These are phyloP conservation scores for Gremmenia infestans DNA, from an alignment of 2,329 filamentous ascomycete species.

Conservation along the genomic window DNA sequence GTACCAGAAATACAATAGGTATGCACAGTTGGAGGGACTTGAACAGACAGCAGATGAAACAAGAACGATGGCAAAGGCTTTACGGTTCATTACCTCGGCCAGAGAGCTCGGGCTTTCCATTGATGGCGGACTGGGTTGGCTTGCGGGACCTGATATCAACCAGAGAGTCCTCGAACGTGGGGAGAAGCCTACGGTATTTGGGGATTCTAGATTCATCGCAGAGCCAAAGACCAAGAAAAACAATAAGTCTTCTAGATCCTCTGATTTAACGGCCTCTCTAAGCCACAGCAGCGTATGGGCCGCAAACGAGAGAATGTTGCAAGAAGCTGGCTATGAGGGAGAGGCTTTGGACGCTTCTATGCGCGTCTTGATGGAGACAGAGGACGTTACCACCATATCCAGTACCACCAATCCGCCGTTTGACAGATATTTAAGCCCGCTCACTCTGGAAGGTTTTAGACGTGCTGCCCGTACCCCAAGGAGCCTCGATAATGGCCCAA, in stretches of 20 bases:
- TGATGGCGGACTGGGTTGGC: slow-evolving; percentile 63
- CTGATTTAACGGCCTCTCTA: background rate
- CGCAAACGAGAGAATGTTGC: slow-evolving; percentile 20
- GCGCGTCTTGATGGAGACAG: slow-evolving; percentile 18
- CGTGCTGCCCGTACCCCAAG: background rate
- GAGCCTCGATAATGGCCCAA: background rate
- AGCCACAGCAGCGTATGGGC: slow-evolving; percentile 1
- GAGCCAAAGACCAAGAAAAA: slow-evolving; percentile 29
- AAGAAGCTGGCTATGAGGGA: slow-evolving; percentile 24
- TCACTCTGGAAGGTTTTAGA: background rate
- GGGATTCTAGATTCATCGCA: slow-evolving; percentile 33
- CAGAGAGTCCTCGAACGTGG: slow-evolving; percentile 39
- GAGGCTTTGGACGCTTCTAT: slow-evolving; percentile 16
- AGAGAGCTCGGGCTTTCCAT: slow-evolving; percentile 62
- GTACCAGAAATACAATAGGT: slow-evolving; percentile 52
- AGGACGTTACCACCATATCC: slow-evolving; percentile 1
- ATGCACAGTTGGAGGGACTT: slow-evolving; percentile 52
- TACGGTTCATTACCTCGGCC: slow-evolving; percentile 50
- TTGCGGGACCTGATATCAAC: slow-evolving; percentile 55
- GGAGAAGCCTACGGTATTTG: slow-evolving; percentile 41
- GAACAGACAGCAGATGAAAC: slow-evolving; percentile 61
- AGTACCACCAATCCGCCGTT: background rate
- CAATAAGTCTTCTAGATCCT: background rate
- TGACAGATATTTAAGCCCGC: background rate
- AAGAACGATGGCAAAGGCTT: slow-evolving; percentile 54